Evolutionary conservation across 1,284 basidiomycete species (phyloP).

Genomic region (Leccinum pseudoinsigne): DNA sequence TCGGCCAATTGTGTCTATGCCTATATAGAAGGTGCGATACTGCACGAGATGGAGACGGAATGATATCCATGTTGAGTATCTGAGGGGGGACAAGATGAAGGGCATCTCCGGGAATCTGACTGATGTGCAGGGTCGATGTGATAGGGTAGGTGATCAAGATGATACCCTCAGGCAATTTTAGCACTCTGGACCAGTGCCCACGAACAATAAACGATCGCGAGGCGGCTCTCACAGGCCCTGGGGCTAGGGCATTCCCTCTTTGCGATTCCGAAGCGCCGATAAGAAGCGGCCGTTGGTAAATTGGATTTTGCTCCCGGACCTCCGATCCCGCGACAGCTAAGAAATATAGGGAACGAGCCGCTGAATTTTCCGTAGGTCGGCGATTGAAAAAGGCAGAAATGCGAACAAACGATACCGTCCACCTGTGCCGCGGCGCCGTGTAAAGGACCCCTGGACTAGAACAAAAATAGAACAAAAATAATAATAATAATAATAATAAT

Average conservation of each 20-base stretch:
- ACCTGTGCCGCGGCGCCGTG: conserved; percentile 32
- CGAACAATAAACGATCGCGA: conserved; percentile 23
- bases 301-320: conserved; percentile 1
- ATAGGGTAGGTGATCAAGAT: conserved; percentile 40
- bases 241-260: conserved; percentile 25
- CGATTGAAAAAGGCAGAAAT: conserved; percentile 28
- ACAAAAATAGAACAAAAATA: conserved; percentile 11
- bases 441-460: conserved; percentile 20
- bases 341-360: conserved; percentile 9
- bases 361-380: conserved; percentile 27
- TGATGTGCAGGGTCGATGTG: conserved; percentile 37
- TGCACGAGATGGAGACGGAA: conserved; percentile 27
- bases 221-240: conserved; percentile 13
- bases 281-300: conserved; percentile 6
- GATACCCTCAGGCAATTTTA: conserved; percentile 31
- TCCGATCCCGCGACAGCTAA: conserved; percentile 12
- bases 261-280: conserved; percentile 19
- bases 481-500: conserved; percentile 15
- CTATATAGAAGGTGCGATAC: conserved; percentile 19
- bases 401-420: conserved; percentile 15
- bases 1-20: conserved; percentile 23
- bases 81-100: conserved; percentile 25
- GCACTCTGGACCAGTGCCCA: conserved; percentile 13
- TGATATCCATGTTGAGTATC: conserved; percentile 24
- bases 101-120: conserved; percentile 32